Evolutionary conservation across 2,329 filamentous ascomycete genomes (phyloP), one percentile per base, ranked within the genome.

Genomic region (Phialophora expanda): DNA sequence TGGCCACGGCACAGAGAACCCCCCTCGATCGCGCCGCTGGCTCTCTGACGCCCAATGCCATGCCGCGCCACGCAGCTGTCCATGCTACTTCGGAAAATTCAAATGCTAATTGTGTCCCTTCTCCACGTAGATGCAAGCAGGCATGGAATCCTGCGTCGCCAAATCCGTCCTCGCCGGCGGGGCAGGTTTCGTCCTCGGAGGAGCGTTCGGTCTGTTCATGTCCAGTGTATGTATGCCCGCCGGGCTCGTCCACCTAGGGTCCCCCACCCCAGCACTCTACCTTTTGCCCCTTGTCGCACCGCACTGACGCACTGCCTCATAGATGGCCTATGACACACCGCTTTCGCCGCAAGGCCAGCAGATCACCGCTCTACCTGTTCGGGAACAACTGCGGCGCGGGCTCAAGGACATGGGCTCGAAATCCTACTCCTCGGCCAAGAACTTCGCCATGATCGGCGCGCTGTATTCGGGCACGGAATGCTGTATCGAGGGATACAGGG

Each of bases 241-340:
- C 17, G 24, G 24, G 24, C 24, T 24, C 24, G 3, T 3, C 24
- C 24, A 24, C 24, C 24, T 24, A 2, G 24, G 3, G 30, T 9
- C 30, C 30, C 30, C 8, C 30, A 28, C 30, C 30, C 1, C 30
- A 9, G 3, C 24, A 3, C 20, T 34, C 32, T 34, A 12, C 26
- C 22, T 20, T 44, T 12, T 24, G 48, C 14, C 3, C 22, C 53
- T 55, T 17, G 1, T 6, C 17, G 24, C 11, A 54, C 30, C 20
- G 12, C 24, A 26, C 38, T 14, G 30, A 30, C 9, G 7, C 12
- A 2, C 53, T 34, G 32, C 20, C 28, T 61, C 60, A 58, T 69
- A 96, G 92, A 99, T 99, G 95, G 90, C 92, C 79, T 99, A 99
- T 86, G 95, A 99, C 77, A 97, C 93, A 0, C 91, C 94, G 66